Conservation (phyloP, 768 basidiomycete species). For the Sarcodon sp. region DNA sequence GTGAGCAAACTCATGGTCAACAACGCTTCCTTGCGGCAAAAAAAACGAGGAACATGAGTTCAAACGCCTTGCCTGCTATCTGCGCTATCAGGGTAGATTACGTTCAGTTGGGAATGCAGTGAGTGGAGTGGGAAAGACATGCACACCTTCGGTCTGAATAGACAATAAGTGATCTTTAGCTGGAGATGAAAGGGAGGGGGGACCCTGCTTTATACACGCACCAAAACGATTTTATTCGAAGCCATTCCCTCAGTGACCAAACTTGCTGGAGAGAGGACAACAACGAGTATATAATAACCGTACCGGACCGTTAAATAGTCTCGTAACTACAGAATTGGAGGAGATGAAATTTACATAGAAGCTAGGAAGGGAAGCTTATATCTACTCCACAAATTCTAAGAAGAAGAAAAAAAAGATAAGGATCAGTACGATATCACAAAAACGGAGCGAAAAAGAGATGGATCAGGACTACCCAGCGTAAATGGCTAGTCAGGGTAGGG, state of each 20-base stretch:
- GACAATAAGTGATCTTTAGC: background rate
- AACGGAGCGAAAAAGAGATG: background rate
- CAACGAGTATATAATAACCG: no score
- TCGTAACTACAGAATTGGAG: background rate
- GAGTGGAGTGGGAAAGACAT: background rate
- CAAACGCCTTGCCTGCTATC: background rate
- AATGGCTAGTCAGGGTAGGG: background rate
- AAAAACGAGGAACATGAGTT: background rate
- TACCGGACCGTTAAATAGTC: no score
- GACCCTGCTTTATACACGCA: background rate
- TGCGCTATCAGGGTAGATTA: background rate
- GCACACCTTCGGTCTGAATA: background rate
- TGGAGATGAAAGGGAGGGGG: background rate
- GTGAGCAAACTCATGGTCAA: background rate
- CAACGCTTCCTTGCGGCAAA: background rate
- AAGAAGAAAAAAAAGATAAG: background rate
- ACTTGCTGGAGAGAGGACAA: no score
- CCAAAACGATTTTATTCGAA: background rate
- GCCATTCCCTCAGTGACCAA: background rate
- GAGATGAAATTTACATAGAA: background rate
- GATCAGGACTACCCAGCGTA: background rate
- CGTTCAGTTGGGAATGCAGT: background rate
- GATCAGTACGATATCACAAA: background rate
- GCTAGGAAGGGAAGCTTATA: background rate
- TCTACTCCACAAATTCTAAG: background rate